Conservation (phyloP, 2,329 filamentous ascomycete genomes). For the Colletotrichum chrysophilum region DNA sequence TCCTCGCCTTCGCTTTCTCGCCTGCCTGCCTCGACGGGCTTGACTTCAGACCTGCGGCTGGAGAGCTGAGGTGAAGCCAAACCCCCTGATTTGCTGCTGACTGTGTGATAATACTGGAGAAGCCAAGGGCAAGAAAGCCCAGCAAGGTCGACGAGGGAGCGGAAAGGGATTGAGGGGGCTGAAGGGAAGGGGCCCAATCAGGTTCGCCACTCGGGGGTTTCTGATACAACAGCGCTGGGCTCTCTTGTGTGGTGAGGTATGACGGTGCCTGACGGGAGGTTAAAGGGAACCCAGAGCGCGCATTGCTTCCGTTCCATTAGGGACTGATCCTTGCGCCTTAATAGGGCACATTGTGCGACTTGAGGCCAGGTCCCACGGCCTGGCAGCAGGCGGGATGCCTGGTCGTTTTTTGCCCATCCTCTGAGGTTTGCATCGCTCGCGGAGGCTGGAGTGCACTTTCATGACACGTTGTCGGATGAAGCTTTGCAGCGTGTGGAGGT, state of each 20-base stretch:
- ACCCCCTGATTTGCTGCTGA: not conserved
- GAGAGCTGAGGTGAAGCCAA: not conserved
- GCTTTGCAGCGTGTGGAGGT: not conserved
- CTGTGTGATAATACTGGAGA: constrained; percentile 6
- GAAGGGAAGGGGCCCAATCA: not conserved
- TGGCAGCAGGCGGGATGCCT: constrained; percentile 8
- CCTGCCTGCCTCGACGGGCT: not conserved
- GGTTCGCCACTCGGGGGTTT: not conserved
- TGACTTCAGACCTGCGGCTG: not conserved
- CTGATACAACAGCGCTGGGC: constrained; percentile 5
- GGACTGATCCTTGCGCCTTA: constrained; percentile 5
- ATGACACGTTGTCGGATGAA: not conserved
- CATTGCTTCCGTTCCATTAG: not conserved
- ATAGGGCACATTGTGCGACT: constrained; percentile 3
- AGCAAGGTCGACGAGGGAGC: not conserved
- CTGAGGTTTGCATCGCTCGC: not conserved
- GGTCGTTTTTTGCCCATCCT: too few relatives aligned
- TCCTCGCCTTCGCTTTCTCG: not conserved
- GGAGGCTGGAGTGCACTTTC: not conserved
- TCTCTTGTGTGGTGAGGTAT: not conserved
- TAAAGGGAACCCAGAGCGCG: not conserved
- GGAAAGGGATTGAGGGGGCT: not conserved
- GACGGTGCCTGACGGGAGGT: not conserved
- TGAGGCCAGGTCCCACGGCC: not conserved
- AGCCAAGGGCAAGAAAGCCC: not conserved